Evolutionary conservation across 1,284 basidiomycete genomes (phyloP).

Genomic region (Athelia psychrophila): DNA sequence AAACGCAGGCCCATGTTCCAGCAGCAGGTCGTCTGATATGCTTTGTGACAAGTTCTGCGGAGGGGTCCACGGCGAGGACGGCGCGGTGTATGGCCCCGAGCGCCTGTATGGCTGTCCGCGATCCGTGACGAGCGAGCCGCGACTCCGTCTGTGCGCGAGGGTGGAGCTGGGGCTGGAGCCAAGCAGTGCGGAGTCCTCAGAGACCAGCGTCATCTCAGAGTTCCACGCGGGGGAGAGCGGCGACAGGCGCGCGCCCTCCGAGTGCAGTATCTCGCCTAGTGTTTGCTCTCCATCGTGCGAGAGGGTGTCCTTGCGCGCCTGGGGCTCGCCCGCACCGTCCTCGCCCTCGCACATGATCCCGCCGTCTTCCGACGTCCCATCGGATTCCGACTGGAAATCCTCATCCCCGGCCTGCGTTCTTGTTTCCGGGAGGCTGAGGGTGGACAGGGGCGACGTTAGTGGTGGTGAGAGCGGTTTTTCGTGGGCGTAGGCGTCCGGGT

Average conservation of each 20-base stretch:
- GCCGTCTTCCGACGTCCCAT: constrained; percentile 9
- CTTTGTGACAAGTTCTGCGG: background rate
- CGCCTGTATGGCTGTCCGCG: background rate
- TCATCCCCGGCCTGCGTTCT: constrained; percentile 24
- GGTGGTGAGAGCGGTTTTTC: constrained; percentile 39
- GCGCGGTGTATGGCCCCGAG: background rate
- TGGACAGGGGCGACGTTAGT: constrained; percentile 35
- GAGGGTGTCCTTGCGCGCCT: background rate
- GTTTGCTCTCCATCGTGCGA: background rate
- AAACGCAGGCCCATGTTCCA: background rate
- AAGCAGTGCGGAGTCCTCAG: background rate
- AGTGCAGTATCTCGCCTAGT: background rate
- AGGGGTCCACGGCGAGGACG: background rate
- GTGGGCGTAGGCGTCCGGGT: constrained; percentile 22
- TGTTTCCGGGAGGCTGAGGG: constrained; percentile 30
- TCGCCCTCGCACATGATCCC: constrained; percentile 6
- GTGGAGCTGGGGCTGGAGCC: background rate
- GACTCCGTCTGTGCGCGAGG: background rate
- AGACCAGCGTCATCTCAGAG: constrained; percentile 6
- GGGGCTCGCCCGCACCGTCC: background rate
- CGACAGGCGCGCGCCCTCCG: background rate
- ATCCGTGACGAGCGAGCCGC: background rate
- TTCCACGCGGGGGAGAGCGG: constrained; percentile 26
- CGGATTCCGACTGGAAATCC: background rate
- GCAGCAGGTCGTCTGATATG: background rate